Evolutionary conservation across 768 basidiomycete species (phyloP).

Genomic region (Filobasidium floriforme): DNA sequence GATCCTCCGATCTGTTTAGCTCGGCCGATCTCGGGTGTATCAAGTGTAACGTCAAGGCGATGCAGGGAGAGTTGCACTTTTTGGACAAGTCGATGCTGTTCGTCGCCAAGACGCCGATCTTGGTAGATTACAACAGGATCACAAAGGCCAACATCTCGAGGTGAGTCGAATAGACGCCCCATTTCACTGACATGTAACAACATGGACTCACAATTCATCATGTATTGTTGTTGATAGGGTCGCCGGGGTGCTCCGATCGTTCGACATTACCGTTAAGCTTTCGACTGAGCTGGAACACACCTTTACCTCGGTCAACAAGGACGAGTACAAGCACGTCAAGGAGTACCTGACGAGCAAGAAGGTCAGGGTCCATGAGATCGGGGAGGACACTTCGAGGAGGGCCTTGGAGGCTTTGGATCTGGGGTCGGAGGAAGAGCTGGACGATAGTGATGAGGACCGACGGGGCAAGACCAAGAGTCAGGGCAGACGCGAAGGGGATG

Average conservation of each 20-base stretch:
- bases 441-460: conserved; percentile 73
- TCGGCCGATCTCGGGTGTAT: conserved; percentile 45
- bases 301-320: conserved; percentile 91
- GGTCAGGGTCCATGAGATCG: conserved; percentile 89
- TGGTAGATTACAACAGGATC: conserved; percentile 83
- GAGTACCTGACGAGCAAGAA: conserved; percentile 82
- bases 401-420: conserved; percentile 54
- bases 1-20: neutral
- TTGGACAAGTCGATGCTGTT: conserved; percentile 97
- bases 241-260: conserved; percentile 59
- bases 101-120: conserved; percentile 87
- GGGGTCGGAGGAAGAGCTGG: conserved; percentile 50
- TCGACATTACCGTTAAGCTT: conserved; percentile 25
- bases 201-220: conserved; percentile 2
- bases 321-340: conserved; percentile 81
- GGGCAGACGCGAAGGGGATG: conserved; percentile 49
- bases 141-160: conserved; percentile 84
- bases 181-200: neutral
- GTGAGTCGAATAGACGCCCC: conserved; percentile 34
- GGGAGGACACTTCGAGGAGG: conserved; percentile 66
- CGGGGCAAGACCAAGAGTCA: conserved; percentile 47
- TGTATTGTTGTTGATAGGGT: conserved; percentile 55
- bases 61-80: conserved; percentile 94
- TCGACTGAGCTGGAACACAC: conserved; percentile 76
- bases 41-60: conserved; percentile 94